Base-by-base conservation (phyloP, 1,284 basidiomycete species). In the Apiotrichum gamsii region DNA sequence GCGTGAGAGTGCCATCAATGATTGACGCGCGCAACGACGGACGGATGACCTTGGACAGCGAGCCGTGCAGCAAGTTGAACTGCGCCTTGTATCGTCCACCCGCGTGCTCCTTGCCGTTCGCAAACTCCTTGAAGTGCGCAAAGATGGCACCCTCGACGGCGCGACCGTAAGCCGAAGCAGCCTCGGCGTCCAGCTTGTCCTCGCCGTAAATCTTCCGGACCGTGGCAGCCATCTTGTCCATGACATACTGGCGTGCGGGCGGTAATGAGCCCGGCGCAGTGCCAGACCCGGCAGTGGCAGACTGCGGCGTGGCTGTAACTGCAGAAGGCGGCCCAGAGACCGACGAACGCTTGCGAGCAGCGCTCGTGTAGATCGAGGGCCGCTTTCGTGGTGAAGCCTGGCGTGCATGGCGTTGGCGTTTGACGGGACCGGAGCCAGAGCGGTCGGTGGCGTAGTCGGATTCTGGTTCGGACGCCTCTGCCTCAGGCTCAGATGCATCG, bases 31-130 rank as follows among this genome's bases (percentile, higher is more conserved):
- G 51, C 4, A 68, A 49, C 9, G 59, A 57, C 0, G 52, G 52
- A 6, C 65, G 62, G 3, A 54, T 33, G 31, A 29, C 19, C 39
- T 58, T 59, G 24, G 54, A 46, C 9, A 71, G 51, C 5, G 69
- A 62, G 3, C 56, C 56, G 34, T 45, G 37, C 21, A 71, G 53
- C 4, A 65, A 55, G 42, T 62, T 65, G 57, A 64, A 68, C 54
- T 70, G 69, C 1, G 59, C 56, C 65, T 71, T 71, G 55, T 71
- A 71, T 21, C 59, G 49, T 0, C 40, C 55, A 4, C 62, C 67
- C 5, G 62, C 61, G 15, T 50, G 50, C 18, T 62, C 64, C 45
- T 71, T 71, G 13, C 62, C 64, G 29, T 51, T 57, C 13, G 58
- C 43, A 0, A 51, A 44, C 33, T 69, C 69, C 42, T 64, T 65